Percentiles rank a stretch among this genome's conserved stretches.
Evolutionary conservation across 2,329 filamentous ascomycete genomes (phyloP).

Genomic region (Karstenula rhodostoma): DNA sequence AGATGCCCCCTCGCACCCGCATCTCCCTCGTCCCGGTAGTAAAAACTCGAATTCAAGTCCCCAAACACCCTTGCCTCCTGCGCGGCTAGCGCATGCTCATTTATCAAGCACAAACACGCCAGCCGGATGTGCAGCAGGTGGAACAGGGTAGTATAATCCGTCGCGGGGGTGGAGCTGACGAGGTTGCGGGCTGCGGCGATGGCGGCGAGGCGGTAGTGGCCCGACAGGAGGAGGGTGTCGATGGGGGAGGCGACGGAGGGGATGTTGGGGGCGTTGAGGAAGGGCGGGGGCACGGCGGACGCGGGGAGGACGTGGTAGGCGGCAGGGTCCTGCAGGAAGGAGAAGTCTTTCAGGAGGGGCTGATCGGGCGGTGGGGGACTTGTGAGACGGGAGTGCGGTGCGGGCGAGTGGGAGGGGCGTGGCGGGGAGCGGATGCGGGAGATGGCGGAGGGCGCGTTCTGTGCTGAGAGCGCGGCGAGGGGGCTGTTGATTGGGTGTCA

Average conservation of each 20-base stretch:
- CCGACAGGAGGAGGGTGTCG: conserved; percentile 70
- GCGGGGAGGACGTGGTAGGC: conserved; percentile 82
- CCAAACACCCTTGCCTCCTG: conserved; percentile 70
- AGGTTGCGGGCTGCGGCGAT: conserved; percentile 70
- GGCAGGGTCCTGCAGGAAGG: conserved; percentile 79
- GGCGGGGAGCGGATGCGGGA: conserved; percentile 34
- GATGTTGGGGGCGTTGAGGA: conserved; percentile 72
- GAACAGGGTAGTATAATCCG: conserved; percentile 74
- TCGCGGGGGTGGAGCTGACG: conserved; percentile 58
- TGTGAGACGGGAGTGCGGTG: conserved; percentile 21
- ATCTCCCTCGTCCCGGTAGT: conserved; percentile 27
- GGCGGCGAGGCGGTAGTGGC: conserved; percentile 83
- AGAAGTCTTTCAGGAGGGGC: conserved; percentile 69
- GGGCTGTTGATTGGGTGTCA: conserved; percentile 25
- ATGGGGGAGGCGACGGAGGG: conserved; percentile 69
- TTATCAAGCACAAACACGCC: conserved; percentile 81
- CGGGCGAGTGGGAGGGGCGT: conserved; percentile 27
- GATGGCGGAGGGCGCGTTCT: conserved; percentile 7
- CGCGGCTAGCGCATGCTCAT: conserved; percentile 65
- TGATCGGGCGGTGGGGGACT: conserved; percentile 47
- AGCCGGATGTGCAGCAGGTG: conserved; percentile 81
- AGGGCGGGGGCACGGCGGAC: conserved; percentile 68
- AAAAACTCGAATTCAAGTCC: conserved; percentile 65
- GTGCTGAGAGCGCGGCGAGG: conserved; percentile 26
- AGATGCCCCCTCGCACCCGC: conserved; percentile 52